phyloP scores from a whole-genome alignment of 768 basidiomycete genomes.

The Suillus brevipes region DNA sequence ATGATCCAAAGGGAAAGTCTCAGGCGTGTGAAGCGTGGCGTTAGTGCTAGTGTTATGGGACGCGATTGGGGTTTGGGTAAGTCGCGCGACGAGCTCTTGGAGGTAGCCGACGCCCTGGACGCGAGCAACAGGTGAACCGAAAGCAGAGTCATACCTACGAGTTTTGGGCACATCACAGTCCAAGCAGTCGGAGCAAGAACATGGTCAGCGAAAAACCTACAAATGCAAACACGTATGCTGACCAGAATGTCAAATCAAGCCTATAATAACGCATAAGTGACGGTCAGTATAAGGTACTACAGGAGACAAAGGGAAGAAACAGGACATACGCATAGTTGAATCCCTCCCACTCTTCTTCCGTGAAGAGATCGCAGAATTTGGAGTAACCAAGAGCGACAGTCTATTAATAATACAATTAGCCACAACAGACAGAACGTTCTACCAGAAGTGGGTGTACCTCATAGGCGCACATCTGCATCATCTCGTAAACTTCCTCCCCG shows the following conservation, averaged over 20 bases:
- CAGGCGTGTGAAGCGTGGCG: slow-evolving; percentile 67
- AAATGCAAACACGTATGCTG: background rate
- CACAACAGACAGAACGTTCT: background rate
- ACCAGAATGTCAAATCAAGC: slow-evolving; percentile 68
- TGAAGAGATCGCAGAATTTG: slow-evolving; percentile 89
- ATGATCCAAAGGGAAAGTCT: slow-evolving; percentile 71
- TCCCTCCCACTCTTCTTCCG: slow-evolving; percentile 90
- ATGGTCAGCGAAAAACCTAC: background rate
- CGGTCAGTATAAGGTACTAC: background rate
- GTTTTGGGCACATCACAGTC: slow-evolving; percentile 14
- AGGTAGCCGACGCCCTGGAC: slow-evolving; percentile 78
- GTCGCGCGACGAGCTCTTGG: slow-evolving; percentile 80
- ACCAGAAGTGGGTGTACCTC: slow-evolving; percentile 49
- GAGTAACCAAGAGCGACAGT: slow-evolving; percentile 92
- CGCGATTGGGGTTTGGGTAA: slow-evolving; percentile 72
- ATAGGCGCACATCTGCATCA: slow-evolving; percentile 85
- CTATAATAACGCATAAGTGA: slow-evolving; percentile 31
- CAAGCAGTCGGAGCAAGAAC: slow-evolving; percentile 13
- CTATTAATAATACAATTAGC: slow-evolving; percentile 35
- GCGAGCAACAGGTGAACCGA: slow-evolving; percentile 78
- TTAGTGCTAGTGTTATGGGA: slow-evolving; percentile 84
- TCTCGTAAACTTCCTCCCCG: slow-evolving; percentile 68
- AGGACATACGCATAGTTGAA: slow-evolving; percentile 74
- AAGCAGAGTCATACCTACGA: slow-evolving; percentile 64
- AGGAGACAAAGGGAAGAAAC: background rate